These are phyloP conservation scores for Phyllosticta citribraziliensis DNA, from an alignment of 2,329 filamentous ascomycete species.

Conservation along the genomic window DNA sequence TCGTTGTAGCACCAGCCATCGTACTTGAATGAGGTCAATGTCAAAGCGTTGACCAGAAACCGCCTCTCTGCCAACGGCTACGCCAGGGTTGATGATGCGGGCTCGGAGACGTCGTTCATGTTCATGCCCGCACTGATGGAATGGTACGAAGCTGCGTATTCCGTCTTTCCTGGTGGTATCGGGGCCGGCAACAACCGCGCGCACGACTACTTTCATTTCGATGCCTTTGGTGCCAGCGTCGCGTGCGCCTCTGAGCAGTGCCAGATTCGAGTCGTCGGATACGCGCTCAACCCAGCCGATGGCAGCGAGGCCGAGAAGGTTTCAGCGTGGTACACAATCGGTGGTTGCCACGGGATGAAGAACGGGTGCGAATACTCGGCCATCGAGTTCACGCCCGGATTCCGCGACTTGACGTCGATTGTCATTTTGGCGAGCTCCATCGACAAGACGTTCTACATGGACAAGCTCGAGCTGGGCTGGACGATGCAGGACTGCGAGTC, in stretches of 20 bases:
- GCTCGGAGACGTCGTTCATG: slow-evolving; percentile 34
- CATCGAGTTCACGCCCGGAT: slow-evolving; percentile 31
- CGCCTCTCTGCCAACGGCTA: slow-evolving; percentile 43
- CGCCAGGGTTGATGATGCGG: slow-evolving; percentile 37
- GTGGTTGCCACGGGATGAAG: slow-evolving; percentile 19
- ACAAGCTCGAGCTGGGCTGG: slow-evolving; percentile 40
- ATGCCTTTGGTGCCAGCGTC: slow-evolving; percentile 37
- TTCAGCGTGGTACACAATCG: slow-evolving; percentile 18
- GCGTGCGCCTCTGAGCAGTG: slow-evolving; percentile 35
- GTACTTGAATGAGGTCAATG: slow-evolving; percentile 18
- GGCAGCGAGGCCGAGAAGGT: slow-evolving; percentile 32
- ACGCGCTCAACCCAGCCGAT: slow-evolving; percentile 36
- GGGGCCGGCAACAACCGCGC: slow-evolving; percentile 32
- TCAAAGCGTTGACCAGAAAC: slow-evolving; percentile 37
- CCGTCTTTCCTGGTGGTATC: slow-evolving; percentile 36
- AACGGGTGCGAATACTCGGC: slow-evolving; percentile 34
- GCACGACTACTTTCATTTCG: slow-evolving; percentile 40
- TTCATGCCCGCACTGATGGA: slow-evolving; percentile 40
- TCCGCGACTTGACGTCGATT: slow-evolving; percentile 27
- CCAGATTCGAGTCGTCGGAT: slow-evolving; percentile 23
- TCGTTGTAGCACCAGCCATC: slow-evolving; percentile 27
- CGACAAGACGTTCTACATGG: slow-evolving; percentile 37
- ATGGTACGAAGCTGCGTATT: slow-evolving; percentile 27
- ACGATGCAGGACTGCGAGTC: slow-evolving; percentile 41
- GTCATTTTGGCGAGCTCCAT: slow-evolving; percentile 33